phyloP scores from a whole-genome alignment of 2,329 filamentous ascomycete genomes.

The Hypoxylon sp. region DNA sequence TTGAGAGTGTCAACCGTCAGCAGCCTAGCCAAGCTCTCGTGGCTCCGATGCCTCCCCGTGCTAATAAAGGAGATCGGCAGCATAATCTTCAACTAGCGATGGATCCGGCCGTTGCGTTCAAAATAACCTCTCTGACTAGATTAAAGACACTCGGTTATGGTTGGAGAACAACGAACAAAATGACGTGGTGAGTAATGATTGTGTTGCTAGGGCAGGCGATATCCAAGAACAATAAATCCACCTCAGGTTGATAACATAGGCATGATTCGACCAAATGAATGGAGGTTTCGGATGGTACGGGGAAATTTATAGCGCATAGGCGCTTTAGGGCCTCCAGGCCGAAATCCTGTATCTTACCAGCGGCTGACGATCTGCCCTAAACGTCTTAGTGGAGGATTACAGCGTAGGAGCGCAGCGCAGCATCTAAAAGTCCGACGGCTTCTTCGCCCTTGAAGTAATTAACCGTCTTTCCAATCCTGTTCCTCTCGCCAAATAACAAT shows the following conservation, averaged over 20 bases:
- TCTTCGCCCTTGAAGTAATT: background rate
- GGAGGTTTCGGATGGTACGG: background rate
- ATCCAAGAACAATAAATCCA: background rate
- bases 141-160: background rate
- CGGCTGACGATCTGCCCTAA: background rate
- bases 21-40: background rate
- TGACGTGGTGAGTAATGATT: background rate
- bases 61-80: background rate
- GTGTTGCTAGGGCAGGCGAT: background rate
- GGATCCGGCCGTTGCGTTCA: background rate
- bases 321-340: too few species aligned
- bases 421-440: background rate
- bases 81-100: background rate
- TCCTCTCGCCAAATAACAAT: background rate
- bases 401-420: background rate
- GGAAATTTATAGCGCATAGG: too few species aligned
- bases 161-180: background rate
- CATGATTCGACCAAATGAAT: constrained; percentile 41
- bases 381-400: background rate
- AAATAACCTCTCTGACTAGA: background rate
- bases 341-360: background rate
- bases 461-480: background rate
- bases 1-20: background rate
- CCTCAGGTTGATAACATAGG: constrained; percentile 41
- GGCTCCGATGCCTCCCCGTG: background rate